phyloP scores from a whole-genome alignment of 2,329 filamentous ascomycete species.

The Fusarium denticulatum region DNA sequence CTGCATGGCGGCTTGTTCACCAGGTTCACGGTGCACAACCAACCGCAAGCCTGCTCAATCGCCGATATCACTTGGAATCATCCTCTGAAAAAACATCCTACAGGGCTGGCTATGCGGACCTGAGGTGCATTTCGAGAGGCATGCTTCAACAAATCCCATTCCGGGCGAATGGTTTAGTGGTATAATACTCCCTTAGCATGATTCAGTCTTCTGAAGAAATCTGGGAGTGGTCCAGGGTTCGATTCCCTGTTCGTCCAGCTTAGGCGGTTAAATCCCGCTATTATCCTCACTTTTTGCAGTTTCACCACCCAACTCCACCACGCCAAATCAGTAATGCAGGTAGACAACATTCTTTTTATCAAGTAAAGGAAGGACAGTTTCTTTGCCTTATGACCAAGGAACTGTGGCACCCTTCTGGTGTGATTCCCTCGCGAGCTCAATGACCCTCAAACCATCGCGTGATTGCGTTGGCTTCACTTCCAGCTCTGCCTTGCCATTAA shows the following conservation, averaged over 20 bases:
- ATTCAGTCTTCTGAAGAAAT: not conserved
- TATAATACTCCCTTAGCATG: conserved; percentile 31
- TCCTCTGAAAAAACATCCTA: too few species aligned
- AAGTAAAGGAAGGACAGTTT: too few species aligned
- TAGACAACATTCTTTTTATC: not conserved
- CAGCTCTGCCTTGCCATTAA: conserved; percentile 51
- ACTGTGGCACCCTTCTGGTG: conserved; percentile 47
- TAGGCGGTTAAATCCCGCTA: not conserved
- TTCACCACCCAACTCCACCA: too few species aligned
- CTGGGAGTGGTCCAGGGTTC: conserved; percentile 29
- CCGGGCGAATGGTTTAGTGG: conserved; percentile 29
- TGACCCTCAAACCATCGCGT: conserved; percentile 50
- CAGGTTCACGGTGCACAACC: too few species aligned
- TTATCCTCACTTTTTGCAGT: conserved; percentile 1
- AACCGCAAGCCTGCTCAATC: not conserved
- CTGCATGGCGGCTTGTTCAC: too few species aligned
- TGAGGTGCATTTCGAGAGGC: fast-evolving
- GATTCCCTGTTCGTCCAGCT: conserved; percentile 27
- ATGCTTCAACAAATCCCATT: not conserved
- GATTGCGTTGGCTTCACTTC: conserved; percentile 52
- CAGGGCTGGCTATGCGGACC: fast-evolving
- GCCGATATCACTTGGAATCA: too few species aligned
- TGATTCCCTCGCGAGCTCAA: conserved; percentile 54
- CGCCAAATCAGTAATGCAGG: fast-evolving
- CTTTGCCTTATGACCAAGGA: conserved; percentile 26